Percentiles rank a stretch among this genome's conserved stretches.
Evolutionary conservation across 768 basidiomycete species (phyloP).

Genomic region (Leccinum broughii): DNA sequence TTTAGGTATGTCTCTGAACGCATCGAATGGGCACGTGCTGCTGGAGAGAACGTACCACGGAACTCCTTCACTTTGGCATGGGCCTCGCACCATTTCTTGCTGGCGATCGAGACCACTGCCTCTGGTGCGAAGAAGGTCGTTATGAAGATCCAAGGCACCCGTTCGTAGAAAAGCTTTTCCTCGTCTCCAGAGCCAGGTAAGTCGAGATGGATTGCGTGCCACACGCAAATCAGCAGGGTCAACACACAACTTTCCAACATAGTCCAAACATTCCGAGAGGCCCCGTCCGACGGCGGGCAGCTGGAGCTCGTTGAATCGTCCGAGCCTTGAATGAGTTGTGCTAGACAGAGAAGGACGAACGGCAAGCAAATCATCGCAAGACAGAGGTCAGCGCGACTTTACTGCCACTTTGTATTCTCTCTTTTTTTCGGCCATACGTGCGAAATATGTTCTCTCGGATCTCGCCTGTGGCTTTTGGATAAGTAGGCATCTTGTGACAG

Average conservation of each 20-base stretch:
- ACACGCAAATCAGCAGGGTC: slow-evolving; percentile 3
- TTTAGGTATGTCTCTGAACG: background rate
- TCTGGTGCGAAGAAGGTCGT: background rate
- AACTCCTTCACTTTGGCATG: background rate
- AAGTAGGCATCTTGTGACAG: background rate
- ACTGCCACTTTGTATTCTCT: background rate
- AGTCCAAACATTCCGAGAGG: background rate
- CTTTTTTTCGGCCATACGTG: background rate
- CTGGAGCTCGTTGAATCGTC: background rate
- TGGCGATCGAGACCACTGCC: background rate
- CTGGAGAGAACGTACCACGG: slow-evolving; percentile 1
- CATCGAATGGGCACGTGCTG: background rate
- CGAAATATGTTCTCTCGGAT: background rate
- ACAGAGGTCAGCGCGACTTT: background rate
- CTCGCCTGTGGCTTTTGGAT: background rate
- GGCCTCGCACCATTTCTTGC: background rate
- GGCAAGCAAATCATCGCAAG: background rate
- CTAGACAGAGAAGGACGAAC: background rate
- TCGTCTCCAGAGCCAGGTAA: background rate
- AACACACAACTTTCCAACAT: background rate
- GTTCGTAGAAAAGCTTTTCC: background rate
- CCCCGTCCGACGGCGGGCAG: background rate
- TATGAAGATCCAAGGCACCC: background rate
- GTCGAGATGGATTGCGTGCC: slow-evolving; percentile 1
- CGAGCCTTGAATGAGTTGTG: background rate